Evolutionary conservation across 495 filamentous ascomycete species (phyloP).

Genomic region (Jackrogersella minutella): DNA sequence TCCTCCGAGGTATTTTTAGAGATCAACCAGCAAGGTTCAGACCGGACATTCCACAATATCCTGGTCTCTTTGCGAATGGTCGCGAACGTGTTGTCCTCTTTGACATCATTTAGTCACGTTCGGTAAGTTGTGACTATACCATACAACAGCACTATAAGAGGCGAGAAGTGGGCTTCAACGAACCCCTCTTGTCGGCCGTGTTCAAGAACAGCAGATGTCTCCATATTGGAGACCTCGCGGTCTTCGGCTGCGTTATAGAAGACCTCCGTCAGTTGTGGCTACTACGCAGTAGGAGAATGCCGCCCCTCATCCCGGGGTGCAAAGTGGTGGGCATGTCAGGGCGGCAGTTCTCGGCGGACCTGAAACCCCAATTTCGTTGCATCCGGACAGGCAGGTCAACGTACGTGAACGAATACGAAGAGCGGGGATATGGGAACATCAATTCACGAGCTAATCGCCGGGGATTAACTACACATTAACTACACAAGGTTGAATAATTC

Average conservation of each 20-base stretch:
- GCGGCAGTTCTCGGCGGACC: neutral
- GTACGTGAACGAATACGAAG: conserved; percentile 37
- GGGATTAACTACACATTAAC: neutral
- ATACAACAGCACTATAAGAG: neutral
- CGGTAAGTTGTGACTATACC: conserved; percentile 4
- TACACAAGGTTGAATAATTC: conserved; percentile 27
- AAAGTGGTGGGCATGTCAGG: neutral
- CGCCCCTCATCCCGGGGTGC: neutral
- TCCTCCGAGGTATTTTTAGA: neutral
- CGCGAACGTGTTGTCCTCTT: neutral
- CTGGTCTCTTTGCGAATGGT: neutral
- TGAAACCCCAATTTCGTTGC: neutral
- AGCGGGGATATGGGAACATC: conserved; percentile 7
- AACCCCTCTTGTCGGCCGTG: neutral
- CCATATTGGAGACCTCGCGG: conserved; percentile 1
- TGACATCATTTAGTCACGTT: neutral
- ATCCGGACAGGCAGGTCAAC: neutral
- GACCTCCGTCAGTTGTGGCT: neutral
- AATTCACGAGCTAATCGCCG: neutral
- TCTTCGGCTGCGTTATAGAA: neutral
- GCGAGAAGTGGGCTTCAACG: neutral
- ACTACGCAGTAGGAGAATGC: neutral
- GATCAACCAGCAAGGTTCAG: conserved; percentile 6
- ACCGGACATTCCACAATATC: neutral
- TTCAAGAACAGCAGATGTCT: neutral